Evolutionary conservation across 805 yeast genomes (phyloP).

Genomic region (Tetrapisispora pingtungensis): DNA sequence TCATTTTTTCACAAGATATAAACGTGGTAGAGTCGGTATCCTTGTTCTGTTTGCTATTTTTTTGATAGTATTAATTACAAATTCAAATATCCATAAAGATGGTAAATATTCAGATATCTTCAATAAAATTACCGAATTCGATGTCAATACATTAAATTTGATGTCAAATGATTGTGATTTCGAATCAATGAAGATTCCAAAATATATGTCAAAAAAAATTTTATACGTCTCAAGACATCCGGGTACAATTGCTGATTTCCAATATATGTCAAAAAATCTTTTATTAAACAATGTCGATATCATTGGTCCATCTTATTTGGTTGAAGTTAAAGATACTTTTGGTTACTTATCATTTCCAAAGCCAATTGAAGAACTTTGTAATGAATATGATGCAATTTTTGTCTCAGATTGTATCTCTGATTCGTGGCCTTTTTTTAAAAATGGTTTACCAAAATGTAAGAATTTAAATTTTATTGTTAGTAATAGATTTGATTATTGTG

Average conservation of each 20-base stretch:
- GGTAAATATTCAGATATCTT: background rate
- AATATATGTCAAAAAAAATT: constrained; percentile 2
- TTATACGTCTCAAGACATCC: constrained; percentile 6
- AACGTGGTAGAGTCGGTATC: background rate
- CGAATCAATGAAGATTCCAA: background rate
- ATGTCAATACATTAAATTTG: background rate
- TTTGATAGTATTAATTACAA: background rate
- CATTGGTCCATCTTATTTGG: constrained; percentile 1
- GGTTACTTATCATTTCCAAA: constrained; percentile 1
- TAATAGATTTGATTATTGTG: constrained; percentile 6
- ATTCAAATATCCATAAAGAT: too few species aligned
- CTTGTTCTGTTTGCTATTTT: too few species aligned
- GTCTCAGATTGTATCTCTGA: constrained; percentile 6
- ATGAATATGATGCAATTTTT: constrained; percentile 5
- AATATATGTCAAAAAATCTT: constrained; percentile 6
- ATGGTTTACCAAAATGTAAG: constrained; percentile 5
- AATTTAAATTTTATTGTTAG: constrained; percentile 5
- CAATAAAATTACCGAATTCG: background rate
- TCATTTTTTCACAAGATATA: background rate
- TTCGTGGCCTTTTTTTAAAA: constrained; percentile 7
- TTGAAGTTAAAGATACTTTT: background rate
- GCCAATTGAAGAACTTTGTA: constrained; percentile 3
- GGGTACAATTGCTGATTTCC: constrained; percentile 6
- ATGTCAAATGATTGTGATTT: background rate
- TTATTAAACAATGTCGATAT: constrained; percentile 5